Conservation (phyloP, 2,329 filamentous ascomycete species). For the Cercospora brassicicola region DNA sequence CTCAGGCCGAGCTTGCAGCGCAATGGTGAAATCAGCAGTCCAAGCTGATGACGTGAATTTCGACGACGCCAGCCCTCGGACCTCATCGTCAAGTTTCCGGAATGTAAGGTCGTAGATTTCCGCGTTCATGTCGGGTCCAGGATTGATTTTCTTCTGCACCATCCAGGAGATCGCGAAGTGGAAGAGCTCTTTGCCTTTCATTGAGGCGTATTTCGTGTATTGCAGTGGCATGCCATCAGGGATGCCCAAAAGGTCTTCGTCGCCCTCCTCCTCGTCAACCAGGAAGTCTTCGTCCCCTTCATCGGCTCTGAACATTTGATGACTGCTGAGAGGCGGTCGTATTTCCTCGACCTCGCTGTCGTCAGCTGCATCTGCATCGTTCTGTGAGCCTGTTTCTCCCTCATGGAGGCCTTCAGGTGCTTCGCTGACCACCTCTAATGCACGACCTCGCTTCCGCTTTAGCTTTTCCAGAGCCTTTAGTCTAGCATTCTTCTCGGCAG, state of each 20-base stretch:
- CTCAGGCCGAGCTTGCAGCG: slow-evolving; percentile 65
- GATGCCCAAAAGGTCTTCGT: slow-evolving; percentile 57
- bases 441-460: slow-evolving; percentile 40
- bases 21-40: slow-evolving; percentile 64
- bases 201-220: slow-evolving; percentile 66
- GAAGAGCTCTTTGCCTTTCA: slow-evolving; percentile 71
- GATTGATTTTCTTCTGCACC: slow-evolving; percentile 75
- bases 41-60: slow-evolving; percentile 72
- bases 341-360: slow-evolving; percentile 55
- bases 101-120: slow-evolving; percentile 68
- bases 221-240: slow-evolving; percentile 65
- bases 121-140: slow-evolving; percentile 63
- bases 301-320: slow-evolving; percentile 51
- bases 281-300: slow-evolving; percentile 65
- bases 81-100: slow-evolving; percentile 69
- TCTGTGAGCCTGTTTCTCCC: slow-evolving; percentile 33
- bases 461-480: slow-evolving; percentile 47
- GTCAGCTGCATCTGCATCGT: slow-evolving; percentile 32
- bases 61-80: slow-evolving; percentile 65
- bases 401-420: slow-evolving; percentile 27
- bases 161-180: slow-evolving; percentile 75
- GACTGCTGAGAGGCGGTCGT: slow-evolving; percentile 39
- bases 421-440: slow-evolving; percentile 26
- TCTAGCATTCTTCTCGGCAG: slow-evolving; percentile 40
- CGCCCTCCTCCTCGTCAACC: slow-evolving; percentile 49